Percentiles rank a stretch among this genome's conserved stretches.
These are phyloP conservation scores for Thelonectria olida DNA, from an alignment of 2,329 filamentous ascomycete species.

Conservation along the genomic window DNA sequence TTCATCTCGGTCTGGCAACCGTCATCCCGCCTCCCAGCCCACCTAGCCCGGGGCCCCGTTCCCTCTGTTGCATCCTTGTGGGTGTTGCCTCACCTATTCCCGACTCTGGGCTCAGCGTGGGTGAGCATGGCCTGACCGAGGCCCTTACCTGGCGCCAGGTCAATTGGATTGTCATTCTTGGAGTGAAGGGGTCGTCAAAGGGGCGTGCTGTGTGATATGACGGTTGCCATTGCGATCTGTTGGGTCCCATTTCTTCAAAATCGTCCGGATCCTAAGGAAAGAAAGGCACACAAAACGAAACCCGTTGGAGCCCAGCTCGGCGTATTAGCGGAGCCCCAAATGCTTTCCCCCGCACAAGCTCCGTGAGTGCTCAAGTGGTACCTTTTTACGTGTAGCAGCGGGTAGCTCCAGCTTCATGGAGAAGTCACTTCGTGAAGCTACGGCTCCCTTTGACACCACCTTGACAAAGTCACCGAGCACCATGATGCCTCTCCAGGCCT, in stretches of 20 bases:
- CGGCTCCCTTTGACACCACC: background rate
- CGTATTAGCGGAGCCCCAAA: constrained; percentile 41
- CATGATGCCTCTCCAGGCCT: constrained; percentile 5
- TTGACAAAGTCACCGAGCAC: constrained; percentile 6
- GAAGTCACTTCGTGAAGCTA: background rate
- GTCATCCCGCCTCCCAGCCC: constrained; percentile 33
- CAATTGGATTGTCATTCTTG: constrained; percentile 3
- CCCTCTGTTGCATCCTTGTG: constrained; percentile 22
- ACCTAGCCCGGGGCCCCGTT: constrained; percentile 15
- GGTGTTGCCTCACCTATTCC: constrained; percentile 29
- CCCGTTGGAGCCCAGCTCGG: constrained; percentile 36
- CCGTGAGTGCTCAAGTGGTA: background rate
- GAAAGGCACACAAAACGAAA: constrained; percentile 19
- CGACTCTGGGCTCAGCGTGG: constrained; percentile 32
- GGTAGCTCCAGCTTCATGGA: background rate
- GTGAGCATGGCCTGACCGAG: constrained; percentile 36
- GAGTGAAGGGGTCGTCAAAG: background rate
- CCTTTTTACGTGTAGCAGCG: background rate
- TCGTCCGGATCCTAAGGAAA: constrained; percentile 16
- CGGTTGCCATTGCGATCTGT: background rate
- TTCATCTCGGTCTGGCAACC: constrained; percentile 25
- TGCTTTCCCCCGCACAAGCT: constrained; percentile 36
- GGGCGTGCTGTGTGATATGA: background rate
- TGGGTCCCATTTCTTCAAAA: background rate
- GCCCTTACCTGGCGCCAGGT: constrained; percentile 17